phyloP scores from a whole-genome alignment of 2,329 filamentous ascomycete species.

The Aspergillus novofumigatus region DNA sequence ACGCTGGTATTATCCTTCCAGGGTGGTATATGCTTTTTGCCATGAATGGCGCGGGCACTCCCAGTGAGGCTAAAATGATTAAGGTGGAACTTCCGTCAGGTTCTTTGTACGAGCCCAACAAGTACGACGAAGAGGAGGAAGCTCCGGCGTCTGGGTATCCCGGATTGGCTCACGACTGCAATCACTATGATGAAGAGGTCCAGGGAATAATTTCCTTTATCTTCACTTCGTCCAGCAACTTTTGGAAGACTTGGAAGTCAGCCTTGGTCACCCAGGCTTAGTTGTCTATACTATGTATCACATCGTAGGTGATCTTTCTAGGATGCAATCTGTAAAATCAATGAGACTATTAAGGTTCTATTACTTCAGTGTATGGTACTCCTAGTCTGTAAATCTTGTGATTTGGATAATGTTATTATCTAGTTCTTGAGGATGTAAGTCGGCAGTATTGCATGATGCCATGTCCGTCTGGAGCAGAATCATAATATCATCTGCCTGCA shows the following conservation, averaged over 20 bases:
- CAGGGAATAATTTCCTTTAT: neutral
- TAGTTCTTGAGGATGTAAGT: too few species aligned
- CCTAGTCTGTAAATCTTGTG: neutral
- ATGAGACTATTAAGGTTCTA: neutral
- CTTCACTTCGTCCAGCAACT: neutral
- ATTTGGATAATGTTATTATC: too few species aligned
- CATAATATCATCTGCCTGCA: too few species aligned
- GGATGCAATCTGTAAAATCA: neutral
- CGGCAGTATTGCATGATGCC: too few species aligned
- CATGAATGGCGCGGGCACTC: constrained; percentile 40
- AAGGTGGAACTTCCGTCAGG: neutral
- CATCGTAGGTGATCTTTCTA: neutral
- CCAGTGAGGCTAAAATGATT: constrained; percentile 45
- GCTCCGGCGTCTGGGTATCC: neutral
- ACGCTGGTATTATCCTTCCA: constrained; percentile 49
- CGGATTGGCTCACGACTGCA: neutral
- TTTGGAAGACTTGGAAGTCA: neutral
- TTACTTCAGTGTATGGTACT: neutral
- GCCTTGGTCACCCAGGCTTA: constrained; percentile 1
- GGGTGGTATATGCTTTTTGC: constrained; percentile 55
- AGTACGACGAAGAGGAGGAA: neutral
- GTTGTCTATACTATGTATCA: neutral
- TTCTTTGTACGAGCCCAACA: neutral
- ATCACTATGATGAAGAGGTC: neutral
- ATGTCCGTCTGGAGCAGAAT: too few species aligned